Conservation (phyloP, 192 early-diverging fungal genomes). For the Backusella liffmaniae region DNA sequence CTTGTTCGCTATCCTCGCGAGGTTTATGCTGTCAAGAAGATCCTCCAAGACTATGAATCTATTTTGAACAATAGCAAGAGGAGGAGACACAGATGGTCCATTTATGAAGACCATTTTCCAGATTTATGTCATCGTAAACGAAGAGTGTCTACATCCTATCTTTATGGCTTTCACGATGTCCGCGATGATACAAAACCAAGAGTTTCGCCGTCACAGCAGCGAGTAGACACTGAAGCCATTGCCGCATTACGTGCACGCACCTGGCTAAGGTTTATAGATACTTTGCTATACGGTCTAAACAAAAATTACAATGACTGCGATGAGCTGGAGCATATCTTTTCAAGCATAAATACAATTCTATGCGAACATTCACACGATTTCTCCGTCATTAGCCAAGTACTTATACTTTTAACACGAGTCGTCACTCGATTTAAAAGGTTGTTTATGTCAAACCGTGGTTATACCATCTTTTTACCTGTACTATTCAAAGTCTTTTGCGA, state of each 20-base stretch:
- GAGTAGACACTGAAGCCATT: conserved; percentile 24
- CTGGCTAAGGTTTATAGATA: conserved; percentile 52
- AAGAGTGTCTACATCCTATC: background rate
- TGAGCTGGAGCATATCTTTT: conserved; percentile 47
- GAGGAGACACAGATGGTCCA: background rate
- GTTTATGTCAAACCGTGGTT: conserved; percentile 53
- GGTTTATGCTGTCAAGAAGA: conserved; percentile 48
- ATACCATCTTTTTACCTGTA: conserved; percentile 47
- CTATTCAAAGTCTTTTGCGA: conserved; percentile 58
- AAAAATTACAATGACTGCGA: conserved; percentile 46
- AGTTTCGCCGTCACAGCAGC: background rate
- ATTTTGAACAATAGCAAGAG: conserved; percentile 10
- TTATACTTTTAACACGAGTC: conserved; percentile 47
- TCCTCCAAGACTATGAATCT: conserved; percentile 42
- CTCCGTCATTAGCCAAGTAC: conserved; percentile 47
- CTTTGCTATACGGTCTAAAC: conserved; percentile 48
- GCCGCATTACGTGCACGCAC: conserved; percentile 50
- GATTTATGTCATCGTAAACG: conserved; percentile 25
- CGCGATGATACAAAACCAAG: background rate
- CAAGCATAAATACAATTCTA: conserved; percentile 50
- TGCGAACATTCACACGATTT: conserved; percentile 47
- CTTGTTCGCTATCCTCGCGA: conserved; percentile 49
- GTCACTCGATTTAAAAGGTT: conserved; percentile 47
- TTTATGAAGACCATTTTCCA: conserved; percentile 40
- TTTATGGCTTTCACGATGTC: background rate